Evolutionary conservation across 192 early-diverging fungal species (phyloP), one percentile per base, ranked within the genome.

Genomic region (Pilobolus umbonatus): DNA sequence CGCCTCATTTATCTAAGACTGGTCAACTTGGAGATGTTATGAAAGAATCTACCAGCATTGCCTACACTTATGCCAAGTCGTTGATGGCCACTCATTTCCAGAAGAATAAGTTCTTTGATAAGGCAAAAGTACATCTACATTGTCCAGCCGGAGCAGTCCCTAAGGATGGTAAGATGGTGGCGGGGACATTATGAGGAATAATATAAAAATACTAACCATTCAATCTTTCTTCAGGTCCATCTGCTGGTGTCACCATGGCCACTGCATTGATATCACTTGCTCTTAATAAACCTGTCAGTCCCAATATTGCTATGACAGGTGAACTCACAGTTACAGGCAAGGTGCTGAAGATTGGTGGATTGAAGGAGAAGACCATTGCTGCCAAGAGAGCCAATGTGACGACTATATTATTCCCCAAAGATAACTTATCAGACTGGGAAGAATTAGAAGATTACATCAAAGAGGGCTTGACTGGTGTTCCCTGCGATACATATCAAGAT

Each of bases 11-110:
- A 48, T 79, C 85, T 52, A 87, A 86, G 44, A 98, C 96, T 4
- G 96, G 95, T 17, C 95, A 99, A 74, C 79, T 99, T 68, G 96
- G 96, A 42, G 94, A 96, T 69, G 96, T 99, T 30, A 99, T 99
- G 95, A 99, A 99, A 79, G 96, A 99, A 69, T 91, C 88, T 22
- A 85, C 88, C 7, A 88, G 84, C 11, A 94, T 99, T 55, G 94
- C 96, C 0, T 99, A 99, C 78, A 97, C 96, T 1, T 99, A 81
- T 76, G 88, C 93, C n/a, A 90, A 91, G 66, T 82, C 91, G 24
- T 72, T 95, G 31, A 60, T 96, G 63, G 82, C 80, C 34, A 75
- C 71, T 14, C 67, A 73, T n/a, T 86, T 85, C 69, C 92, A 93
- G 6, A 79, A 86, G 17, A 96, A 93, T 71, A 78, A 77, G 54